Evolutionary conservation across 2,329 filamentous ascomycete species (phyloP), one percentile per base, ranked within the genome.

Genomic region (Ophioceras dolichostomum): DNA sequence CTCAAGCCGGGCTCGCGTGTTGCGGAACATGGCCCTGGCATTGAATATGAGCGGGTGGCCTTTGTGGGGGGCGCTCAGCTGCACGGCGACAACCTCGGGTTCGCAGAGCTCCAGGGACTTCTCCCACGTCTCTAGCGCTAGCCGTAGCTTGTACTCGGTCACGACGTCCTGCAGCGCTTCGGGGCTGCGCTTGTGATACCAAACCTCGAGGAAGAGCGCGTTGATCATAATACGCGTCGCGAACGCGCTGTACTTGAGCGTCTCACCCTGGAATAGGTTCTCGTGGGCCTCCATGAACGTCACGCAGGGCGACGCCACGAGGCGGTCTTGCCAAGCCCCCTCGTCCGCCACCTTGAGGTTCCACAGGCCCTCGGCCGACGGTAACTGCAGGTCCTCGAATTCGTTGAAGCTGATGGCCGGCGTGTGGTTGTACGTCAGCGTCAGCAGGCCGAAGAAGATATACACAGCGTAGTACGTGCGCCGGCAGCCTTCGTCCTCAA

Each of bases 221-320:
- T 96, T 98, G 70, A 96, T 95, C 85, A 98, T 93, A 45, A 96
- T 86, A 44, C 91, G 85, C 10, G 91, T 94, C 5, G 88, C 89
- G 56, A 96, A 98, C 2, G 89, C 89, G 54, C 89, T 96, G 67
- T 96, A 98, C 49, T 82, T 81, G 36, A 89, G 75, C 40, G 76
- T 75, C 55, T 95, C 86, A 45, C 89, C 91, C 57, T 94, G 87
- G 68, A 96, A 96, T 4, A 98, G 75, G 44, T 87, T 88, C 60
- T 94, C 87, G 53, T 96, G 89, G 1, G 91, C 89, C 52, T 93
- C 82, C 60, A 91, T 83, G 55, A 96, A 94, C 1, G 88, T 94
- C 40, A 88, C 78, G 20, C 78, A 77, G 16, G 78, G 76, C 7
- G 82, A 82, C 7, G 70, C 67, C 41, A 73, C 73, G 41, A 93